Percentiles rank a stretch among this genome's conserved stretches.
Conservation (phyloP, 306 rosid species). For the Sesbania bispinosa region DNA sequence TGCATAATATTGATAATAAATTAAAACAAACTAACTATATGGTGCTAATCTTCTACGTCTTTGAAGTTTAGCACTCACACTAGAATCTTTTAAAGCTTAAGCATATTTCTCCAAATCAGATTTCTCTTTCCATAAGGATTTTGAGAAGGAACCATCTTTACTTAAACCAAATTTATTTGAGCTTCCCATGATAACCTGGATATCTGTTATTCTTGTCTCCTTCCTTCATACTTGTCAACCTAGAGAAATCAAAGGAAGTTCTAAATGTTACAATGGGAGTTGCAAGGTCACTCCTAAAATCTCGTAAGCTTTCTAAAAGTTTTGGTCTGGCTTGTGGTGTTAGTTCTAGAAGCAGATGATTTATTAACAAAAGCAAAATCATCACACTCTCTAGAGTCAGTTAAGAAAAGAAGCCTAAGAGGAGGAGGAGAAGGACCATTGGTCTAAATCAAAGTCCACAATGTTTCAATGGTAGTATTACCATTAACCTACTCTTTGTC, state of each 20-base stretch:
- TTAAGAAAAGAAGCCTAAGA: conserved; percentile 50
- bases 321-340: conserved; percentile 39
- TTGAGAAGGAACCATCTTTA: conserved; percentile 22
- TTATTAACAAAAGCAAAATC: conserved; percentile 41
- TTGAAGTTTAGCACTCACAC: conserved; percentile 18
- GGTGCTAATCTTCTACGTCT: conserved; percentile 44
- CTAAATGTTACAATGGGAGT: no score
- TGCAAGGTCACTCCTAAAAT: no score
- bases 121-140: conserved; percentile 31
- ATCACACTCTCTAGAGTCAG: conserved; percentile 57
- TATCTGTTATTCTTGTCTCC: conserved; percentile 31
- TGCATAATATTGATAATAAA: conserved; percentile 4
- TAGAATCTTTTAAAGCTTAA: conserved; percentile 54
- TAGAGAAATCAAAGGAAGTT: conserved; percentile 48
- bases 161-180: conserved; percentile 32
- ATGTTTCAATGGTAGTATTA: no score
- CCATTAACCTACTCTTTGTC: no score
- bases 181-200: conserved; percentile 38
- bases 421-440: conserved; percentile 66
- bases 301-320: conserved; percentile 53
- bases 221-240: conserved; percentile 34
- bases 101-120: conserved; percentile 68
- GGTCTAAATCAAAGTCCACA: conserved; percentile 58
- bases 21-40: conserved; percentile 44
- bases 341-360: conserved; percentile 40